Base-by-base conservation (phyloP, 208 protist species). In the Crithidia thermophila region DNA sequence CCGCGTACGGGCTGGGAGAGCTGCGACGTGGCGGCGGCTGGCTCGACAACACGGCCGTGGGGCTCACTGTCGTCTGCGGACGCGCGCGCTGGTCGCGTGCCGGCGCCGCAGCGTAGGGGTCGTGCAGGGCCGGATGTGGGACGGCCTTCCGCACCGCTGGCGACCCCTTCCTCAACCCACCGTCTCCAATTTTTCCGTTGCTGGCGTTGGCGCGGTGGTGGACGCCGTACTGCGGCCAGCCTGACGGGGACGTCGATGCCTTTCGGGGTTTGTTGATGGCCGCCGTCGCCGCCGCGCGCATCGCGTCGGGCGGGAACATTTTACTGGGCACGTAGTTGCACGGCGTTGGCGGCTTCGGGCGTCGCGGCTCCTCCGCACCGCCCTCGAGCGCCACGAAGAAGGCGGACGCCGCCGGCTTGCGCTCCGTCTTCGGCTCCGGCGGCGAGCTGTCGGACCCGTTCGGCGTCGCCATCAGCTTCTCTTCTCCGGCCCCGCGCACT, bases 341-440 rank as follows among this genome's bases (percentile, higher is more conserved):
- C 30, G 87, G 87, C 58, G 84, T 87, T 25, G 87, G 87, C 33
- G 87, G 87, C 73, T 93, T 93, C 39, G 84, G 79, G 37, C 87
- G 79, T 4, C 82, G 74, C 27, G 87, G 87, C 45, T 82, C 82
- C 30, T 56, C 47, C 1, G n/a, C 45, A 20, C 63, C 67, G 39
- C 31, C 51, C 50, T 60, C 57, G 13, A 94, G 58, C 2, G 88
- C 69, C 14, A 94, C 88, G 65, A 94, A 94, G 45, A 94, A 94
- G 46, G 79, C 80, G 0, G 62, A 60, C 27, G 72, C 77, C 11
- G 68, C 58, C 16, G 34, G 50, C 61, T 94, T 94, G 50, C 74
- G 70, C 65, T 84, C 84, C 33, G 88, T 94, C 68, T 82, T 91
- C 16, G 88, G 88, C 52, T 91, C 84, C 37, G 64, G 67, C 13